phyloP scores from a whole-genome alignment of 495 filamentous ascomycete species.

The Monascus purpureus region DNA sequence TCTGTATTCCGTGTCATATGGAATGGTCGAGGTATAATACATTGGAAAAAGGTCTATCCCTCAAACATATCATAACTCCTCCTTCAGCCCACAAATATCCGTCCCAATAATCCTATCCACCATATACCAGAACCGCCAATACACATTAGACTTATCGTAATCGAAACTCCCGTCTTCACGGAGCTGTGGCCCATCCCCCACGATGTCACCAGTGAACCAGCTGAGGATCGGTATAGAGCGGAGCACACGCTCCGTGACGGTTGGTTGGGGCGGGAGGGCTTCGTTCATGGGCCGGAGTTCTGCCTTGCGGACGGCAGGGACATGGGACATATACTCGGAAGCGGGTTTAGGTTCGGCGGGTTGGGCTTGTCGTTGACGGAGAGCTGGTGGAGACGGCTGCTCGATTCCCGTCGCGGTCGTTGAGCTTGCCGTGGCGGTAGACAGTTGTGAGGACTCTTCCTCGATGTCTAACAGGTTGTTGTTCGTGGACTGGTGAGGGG shows the following conservation, averaged over 20 bases:
- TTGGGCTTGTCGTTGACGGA: constrained; percentile 18
- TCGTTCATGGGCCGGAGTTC: constrained; percentile 35
- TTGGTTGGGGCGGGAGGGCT: constrained; percentile 51
- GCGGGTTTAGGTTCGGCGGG: constrained; percentile 23
- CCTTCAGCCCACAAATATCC: constrained; percentile 37
- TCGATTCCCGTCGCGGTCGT: constrained; percentile 41
- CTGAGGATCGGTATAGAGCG: constrained; percentile 47
- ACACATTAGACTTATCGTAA: constrained; percentile 55
- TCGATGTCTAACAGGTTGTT: constrained; percentile 16
- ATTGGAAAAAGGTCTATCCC: too few relatives aligned
- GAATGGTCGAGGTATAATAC: background rate
- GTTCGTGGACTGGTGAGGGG: constrained; percentile 32
- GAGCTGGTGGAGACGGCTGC: constrained; percentile 9
- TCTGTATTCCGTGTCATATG: too few relatives aligned
- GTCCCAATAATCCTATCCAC: constrained; percentile 31
- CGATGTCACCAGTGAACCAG: constrained; percentile 66
- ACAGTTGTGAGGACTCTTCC: constrained; percentile 16
- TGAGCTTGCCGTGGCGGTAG: constrained; percentile 40
- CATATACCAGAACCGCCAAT: constrained; percentile 53
- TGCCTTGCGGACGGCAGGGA: constrained; percentile 38
- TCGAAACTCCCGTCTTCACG: constrained; percentile 74
- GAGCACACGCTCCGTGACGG: constrained; percentile 44
- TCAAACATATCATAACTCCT: constrained; percentile 25
- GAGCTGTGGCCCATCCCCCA: constrained; percentile 63
- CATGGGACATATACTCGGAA: constrained; percentile 37